A percentile compares a stretch with the other conserved stretches of the same genome.
Evolutionary conservation across 768 basidiomycete genomes (phyloP).

Genomic region (Boletus patriciae): DNA sequence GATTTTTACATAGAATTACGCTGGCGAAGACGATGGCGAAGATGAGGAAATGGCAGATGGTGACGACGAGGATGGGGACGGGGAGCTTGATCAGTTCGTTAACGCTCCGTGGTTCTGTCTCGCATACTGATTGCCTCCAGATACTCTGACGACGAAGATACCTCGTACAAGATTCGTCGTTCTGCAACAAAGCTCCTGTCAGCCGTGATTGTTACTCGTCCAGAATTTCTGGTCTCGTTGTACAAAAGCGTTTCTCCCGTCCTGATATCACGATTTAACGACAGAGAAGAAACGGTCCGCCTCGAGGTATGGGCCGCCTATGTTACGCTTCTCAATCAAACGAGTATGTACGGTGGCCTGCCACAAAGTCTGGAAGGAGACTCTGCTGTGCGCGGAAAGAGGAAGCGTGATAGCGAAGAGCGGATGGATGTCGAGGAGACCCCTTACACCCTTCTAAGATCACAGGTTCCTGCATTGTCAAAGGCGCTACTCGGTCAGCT

Average conservation of each 20-base stretch:
- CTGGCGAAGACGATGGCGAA: conserved; percentile 65
- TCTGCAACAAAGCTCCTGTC: conserved; percentile 88
- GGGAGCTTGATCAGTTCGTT: conserved; percentile 73
- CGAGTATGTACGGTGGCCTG: conserved; percentile 71
- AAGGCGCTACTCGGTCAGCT: conserved; percentile 86
- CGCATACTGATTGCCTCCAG: conserved; percentile 38
- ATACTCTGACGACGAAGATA: conserved; percentile 97
- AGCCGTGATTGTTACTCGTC: conserved; percentile 84
- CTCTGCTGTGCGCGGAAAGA: conserved; percentile 55
- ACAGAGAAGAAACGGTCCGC: conserved; percentile 93
- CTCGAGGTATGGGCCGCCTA: conserved; percentile 93
- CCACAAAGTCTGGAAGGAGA: conserved; percentile 52
- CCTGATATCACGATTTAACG: conserved; percentile 87
- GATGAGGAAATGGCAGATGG: conserved; percentile 60
- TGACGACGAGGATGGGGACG: conserved; percentile 80
- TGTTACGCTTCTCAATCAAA: conserved; percentile 77
- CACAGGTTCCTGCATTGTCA: conserved; percentile 75
- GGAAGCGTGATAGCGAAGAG: conserved; percentile 75
- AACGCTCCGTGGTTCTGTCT: not conserved
- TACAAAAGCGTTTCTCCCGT: conserved; percentile 87
- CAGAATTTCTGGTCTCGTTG: conserved; percentile 75
- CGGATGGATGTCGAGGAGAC: conserved; percentile 74
- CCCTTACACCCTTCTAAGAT: conserved; percentile 66
- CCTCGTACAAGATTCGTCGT: conserved; percentile 95
- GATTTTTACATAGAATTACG: conserved; percentile 65